phyloP scores from a whole-genome alignment of 176 grass and related monocot genomes.

The Oryza australiensis region DNA sequence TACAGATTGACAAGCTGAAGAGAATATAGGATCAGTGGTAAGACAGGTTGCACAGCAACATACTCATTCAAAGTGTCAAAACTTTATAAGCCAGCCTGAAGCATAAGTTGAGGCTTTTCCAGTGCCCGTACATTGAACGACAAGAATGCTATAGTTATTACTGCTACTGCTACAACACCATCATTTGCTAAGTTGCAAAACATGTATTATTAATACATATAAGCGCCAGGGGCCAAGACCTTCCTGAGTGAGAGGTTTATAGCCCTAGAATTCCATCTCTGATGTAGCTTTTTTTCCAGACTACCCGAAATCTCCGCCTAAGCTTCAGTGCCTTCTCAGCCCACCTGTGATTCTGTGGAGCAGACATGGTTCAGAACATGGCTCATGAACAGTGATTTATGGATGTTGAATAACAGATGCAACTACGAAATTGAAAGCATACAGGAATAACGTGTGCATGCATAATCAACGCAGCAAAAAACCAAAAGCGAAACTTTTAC shows the following conservation, averaged over 20 bases:
- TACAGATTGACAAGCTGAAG: background rate
- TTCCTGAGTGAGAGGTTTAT: background rate
- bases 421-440: background rate
- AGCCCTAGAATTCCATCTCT: slow-evolving; percentile 7
- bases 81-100: background rate
- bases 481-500: background rate
- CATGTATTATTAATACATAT: slow-evolving; percentile 13
- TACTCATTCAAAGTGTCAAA: background rate
- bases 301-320: background rate
- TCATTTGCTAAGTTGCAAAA: slow-evolving; percentile 5
- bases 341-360: slow-evolving; percentile 40
- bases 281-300: slow-evolving; percentile 8
- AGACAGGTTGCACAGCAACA: background rate
- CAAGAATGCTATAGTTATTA: slow-evolving; percentile 25
- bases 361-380: background rate
- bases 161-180: slow-evolving; percentile 4
- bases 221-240: background rate
- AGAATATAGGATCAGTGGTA: background rate
- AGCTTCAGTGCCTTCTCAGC: slow-evolving; percentile 13
- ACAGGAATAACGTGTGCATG: background rate
- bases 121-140: slow-evolving; percentile 18
- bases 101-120: slow-evolving; percentile 4
- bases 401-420: background rate
- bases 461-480: background rate
- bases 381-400: background rate